phyloP scores from a whole-genome alignment of 495 filamentous ascomycete genomes.

The Copromyces sp. region DNA sequence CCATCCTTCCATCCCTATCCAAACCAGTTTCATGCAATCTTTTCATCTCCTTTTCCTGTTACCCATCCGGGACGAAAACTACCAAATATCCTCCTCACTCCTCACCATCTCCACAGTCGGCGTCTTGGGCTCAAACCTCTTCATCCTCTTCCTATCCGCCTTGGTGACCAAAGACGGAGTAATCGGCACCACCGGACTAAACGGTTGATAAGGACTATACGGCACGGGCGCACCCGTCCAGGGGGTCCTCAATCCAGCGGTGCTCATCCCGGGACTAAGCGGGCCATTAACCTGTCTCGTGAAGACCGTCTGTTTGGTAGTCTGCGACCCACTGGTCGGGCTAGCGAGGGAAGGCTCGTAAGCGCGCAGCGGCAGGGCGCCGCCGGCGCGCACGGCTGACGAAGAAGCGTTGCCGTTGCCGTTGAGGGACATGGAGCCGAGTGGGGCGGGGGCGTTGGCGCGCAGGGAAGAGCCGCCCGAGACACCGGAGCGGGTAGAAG shows the following conservation, averaged over 20 bases:
- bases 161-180: constrained; percentile 70
- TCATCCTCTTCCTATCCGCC: constrained; percentile 61
- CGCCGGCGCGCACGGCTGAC: constrained; percentile 35
- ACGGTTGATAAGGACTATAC: constrained; percentile 88
- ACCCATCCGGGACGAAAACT: constrained; percentile 3
- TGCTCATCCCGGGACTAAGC: constrained; percentile 26
- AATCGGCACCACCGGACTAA: constrained; percentile 76
- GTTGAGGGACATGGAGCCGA: neutral
- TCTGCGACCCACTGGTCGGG: constrained; percentile 29
- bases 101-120: constrained; percentile 45
- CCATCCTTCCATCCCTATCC: neutral
- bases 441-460: constrained; percentile 11
- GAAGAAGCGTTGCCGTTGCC: constrained; percentile 4
- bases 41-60: neutral
- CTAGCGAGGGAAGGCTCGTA: constrained; percentile 47
- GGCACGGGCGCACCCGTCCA: constrained; percentile 67
- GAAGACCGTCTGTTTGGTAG: constrained; percentile 69
- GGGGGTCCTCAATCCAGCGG: constrained; percentile 44
- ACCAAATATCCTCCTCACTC: constrained; percentile 45
- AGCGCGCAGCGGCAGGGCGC: constrained; percentile 50
- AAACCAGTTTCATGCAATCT: neutral
- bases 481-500: neutral
- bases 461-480: constrained; percentile 13
- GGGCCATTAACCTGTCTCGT: constrained; percentile 47
- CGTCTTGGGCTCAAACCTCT: constrained; percentile 47